Conservation (phyloP, 352 stramenopile genomes). For the Phytophthora macrochlamydospora region DNA sequence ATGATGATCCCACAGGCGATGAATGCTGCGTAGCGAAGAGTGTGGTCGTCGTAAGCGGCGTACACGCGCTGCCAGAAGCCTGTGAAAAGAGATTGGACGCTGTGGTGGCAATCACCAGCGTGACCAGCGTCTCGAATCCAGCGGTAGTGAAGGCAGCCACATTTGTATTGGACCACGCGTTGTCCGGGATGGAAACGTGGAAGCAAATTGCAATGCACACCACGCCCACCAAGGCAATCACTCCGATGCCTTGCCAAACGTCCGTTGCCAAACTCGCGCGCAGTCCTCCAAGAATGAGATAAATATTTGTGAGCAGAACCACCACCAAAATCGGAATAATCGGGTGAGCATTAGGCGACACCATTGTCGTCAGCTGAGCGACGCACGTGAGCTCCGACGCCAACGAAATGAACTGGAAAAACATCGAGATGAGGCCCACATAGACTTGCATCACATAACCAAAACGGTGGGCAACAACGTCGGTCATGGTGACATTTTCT, state of each 20-base stretch:
- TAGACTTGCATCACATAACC: constrained; percentile 64
- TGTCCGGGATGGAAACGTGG: constrained; percentile 45
- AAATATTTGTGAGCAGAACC: constrained; percentile 68
- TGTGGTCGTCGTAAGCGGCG: constrained; percentile 48
- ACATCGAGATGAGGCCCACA: constrained; percentile 57
- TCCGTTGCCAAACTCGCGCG: constrained; percentile 67
- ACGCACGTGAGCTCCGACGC: constrained; percentile 69
- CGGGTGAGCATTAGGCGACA: constrained; percentile 47
- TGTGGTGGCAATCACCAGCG: constrained; percentile 59
- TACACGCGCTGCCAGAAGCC: constrained; percentile 78
- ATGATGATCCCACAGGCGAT: constrained; percentile 49
- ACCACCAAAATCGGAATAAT: constrained; percentile 58
- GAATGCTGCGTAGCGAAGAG: constrained; percentile 41
- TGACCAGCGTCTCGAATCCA: constrained; percentile 71
- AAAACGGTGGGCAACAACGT: constrained; percentile 65
- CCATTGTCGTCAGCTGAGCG: constrained; percentile 42
- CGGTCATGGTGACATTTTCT: constrained; percentile 68
- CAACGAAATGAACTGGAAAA: constrained; percentile 81
- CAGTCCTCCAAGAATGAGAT: constrained; percentile 61
- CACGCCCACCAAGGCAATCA: constrained; percentile 50
- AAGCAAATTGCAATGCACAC: constrained; percentile 64
- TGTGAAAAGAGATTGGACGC: constrained; percentile 74
- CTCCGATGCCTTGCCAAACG: constrained; percentile 63
- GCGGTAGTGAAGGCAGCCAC: constrained; percentile 55
- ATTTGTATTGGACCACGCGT: constrained; percentile 46